Percentiles rank a stretch among this genome's conserved stretches.
phyloP scores from a whole-genome alignment of 371 early-diverging fungal genomes.

The Mortierella sp. region DNA sequence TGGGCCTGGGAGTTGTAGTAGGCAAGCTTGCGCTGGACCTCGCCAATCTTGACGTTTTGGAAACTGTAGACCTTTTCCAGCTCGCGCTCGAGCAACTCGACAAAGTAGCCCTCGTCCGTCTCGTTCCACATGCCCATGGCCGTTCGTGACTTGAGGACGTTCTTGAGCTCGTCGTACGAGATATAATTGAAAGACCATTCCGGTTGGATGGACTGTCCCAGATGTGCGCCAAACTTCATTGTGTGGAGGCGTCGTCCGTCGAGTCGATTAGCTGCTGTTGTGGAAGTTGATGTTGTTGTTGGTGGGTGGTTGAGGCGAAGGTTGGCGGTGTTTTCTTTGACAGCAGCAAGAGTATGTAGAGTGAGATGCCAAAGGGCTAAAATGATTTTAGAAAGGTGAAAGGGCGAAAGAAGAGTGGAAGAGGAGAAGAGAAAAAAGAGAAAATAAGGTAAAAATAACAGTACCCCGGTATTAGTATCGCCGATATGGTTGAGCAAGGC shows the following conservation, averaged over 20 bases:
- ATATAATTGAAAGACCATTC: slow-evolving; percentile 94
- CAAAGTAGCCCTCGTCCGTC: slow-evolving; percentile 88
- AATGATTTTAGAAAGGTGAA: neutral
- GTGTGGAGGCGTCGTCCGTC: neutral
- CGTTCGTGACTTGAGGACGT: slow-evolving; percentile 75
- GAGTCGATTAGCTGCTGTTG: neutral
- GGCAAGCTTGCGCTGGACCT: slow-evolving; percentile 86
- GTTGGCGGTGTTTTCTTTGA: neutral
- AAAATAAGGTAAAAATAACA: neutral
- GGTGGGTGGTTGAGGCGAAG: neutral
- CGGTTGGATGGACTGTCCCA: slow-evolving; percentile 78
- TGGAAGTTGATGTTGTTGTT: neutral
- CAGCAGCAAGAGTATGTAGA: neutral
- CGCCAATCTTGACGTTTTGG: slow-evolving; percentile 91
- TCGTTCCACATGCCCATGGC: slow-evolving; percentile 67
- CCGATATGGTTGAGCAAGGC: neutral
- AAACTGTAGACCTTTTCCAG: slow-evolving; percentile 94
- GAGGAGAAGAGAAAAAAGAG: neutral
- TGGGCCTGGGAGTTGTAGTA: slow-evolving; percentile 76
- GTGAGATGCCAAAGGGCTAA: neutral
- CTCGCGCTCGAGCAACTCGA: slow-evolving; percentile 90
- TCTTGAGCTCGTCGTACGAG: slow-evolving; percentile 89
- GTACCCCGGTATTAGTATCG: neutral
- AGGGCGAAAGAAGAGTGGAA: neutral
- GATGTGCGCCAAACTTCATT: slow-evolving; percentile 95